These are phyloP conservation scores for Annulohypoxylon moriforme DNA, from an alignment of 495 filamentous ascomycete genomes.

Conservation along the genomic window DNA sequence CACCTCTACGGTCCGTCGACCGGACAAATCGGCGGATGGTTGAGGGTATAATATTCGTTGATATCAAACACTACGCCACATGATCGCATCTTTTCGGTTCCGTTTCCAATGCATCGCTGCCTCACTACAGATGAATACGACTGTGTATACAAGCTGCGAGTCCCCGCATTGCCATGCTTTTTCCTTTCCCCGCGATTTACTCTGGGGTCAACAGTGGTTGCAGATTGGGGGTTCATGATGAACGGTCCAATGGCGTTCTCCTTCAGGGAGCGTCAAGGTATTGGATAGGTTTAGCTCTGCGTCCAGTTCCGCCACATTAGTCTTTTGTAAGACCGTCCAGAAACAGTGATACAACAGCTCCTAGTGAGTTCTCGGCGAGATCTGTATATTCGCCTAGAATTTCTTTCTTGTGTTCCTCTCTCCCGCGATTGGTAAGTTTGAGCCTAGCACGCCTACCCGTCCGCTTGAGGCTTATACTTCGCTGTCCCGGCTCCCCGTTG, in stretches of 20 bases:
- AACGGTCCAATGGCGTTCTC: conserved; percentile 24
- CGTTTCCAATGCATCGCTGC: conserved; percentile 39
- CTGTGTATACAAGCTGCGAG: conserved; percentile 29
- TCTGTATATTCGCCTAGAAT: conserved; percentile 16
- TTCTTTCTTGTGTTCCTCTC: not conserved
- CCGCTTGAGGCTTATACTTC: conserved; percentile 28
- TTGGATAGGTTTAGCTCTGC: conserved; percentile 25
- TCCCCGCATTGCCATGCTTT: conserved; percentile 31
- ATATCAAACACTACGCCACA: conserved; percentile 35
- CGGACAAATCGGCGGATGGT: conserved; percentile 21
- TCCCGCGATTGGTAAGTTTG: conserved; percentile 31
- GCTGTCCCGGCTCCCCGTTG: conserved; percentile 36
- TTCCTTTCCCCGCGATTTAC: conserved; percentile 33
- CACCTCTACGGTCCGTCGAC: not conserved
- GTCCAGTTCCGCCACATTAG: conserved; percentile 34
- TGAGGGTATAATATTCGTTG: conserved; percentile 28
- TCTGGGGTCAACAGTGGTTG: conserved; percentile 21
- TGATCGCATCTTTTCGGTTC: conserved; percentile 39
- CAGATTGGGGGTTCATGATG: conserved; percentile 27
- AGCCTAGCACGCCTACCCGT: conserved; percentile 21
- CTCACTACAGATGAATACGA: conserved; percentile 31
- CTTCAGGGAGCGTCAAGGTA: conserved; percentile 18
- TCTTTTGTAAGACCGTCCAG: conserved; percentile 4
- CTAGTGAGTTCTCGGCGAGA: conserved; percentile 4
- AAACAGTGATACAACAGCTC: conserved; percentile 8